phyloP scores from a whole-genome alignment of 2,329 filamentous ascomycete species.

The Fusarium globosum region DNA sequence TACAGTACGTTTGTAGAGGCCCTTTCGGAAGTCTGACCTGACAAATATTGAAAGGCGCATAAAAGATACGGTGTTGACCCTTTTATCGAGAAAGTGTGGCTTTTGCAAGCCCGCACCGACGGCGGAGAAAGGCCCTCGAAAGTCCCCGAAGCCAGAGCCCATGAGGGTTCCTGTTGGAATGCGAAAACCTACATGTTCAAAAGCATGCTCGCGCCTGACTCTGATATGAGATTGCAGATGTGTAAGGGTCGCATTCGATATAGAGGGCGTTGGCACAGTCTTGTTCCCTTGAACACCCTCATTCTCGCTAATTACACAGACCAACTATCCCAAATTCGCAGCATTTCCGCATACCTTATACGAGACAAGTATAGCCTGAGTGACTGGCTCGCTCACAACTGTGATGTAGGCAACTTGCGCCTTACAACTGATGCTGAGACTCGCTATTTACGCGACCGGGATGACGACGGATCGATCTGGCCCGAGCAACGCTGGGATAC shows the following conservation, averaged over 20 bases:
- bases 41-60: neutral
- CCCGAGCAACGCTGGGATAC: neutral
- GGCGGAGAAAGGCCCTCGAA: no score
- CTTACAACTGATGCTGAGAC: accelerated
- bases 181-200: neutral
- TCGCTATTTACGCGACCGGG: accelerated
- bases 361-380: neutral
- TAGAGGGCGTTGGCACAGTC: neutral
- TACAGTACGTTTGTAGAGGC: neutral
- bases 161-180: neutral
- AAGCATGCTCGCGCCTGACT: no score
- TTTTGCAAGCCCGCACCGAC: neutral
- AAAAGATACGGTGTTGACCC: accelerated
- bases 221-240: no score
- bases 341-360: neutral
- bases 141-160: no score
- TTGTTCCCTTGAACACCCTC: accelerated
- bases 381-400: no score
- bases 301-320: accelerated
- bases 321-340: neutral
- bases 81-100: neutral
- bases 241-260: no score
- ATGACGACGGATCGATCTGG: neutral
- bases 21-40: no score
- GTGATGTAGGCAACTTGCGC: neutral